These are phyloP conservation scores for Saturnispora bothae DNA, from an alignment of 805 yeast species.

Conservation along the genomic window DNA sequence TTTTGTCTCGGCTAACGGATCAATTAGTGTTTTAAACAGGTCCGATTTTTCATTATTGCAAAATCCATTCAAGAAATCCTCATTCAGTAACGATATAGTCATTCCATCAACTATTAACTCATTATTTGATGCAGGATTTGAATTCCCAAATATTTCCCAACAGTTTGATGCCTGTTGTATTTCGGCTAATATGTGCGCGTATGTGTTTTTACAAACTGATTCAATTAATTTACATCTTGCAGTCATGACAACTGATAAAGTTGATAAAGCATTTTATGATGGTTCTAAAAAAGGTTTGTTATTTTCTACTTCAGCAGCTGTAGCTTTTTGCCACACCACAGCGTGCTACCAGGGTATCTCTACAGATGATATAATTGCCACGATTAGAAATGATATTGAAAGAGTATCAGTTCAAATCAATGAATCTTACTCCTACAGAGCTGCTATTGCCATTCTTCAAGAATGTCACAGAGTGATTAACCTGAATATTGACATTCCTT, in stretches of 20 bases:
- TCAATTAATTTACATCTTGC: constrained; percentile 17
- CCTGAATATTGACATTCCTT: constrained; percentile 56
- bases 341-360: constrained; percentile 59
- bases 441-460: constrained; percentile 35
- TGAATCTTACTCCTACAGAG: constrained; percentile 23
- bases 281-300: constrained; percentile 24
- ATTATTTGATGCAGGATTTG: constrained; percentile 45
- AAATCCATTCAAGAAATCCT: constrained; percentile 12
- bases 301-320: constrained; percentile 40
- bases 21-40: constrained; percentile 36
- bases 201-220: constrained; percentile 23
- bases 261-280: constrained; percentile 10
- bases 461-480: constrained; percentile 72
- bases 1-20: constrained; percentile 34
- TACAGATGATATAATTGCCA: constrained; percentile 58
- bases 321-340: constrained; percentile 58
- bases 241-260: constrained; percentile 15
- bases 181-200: constrained; percentile 43
- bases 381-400: constrained; percentile 41
- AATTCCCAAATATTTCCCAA: constrained; percentile 29
- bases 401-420: constrained; percentile 16
- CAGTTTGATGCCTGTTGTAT: constrained; percentile 30
- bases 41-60: constrained; percentile 18
- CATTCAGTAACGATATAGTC: not conserved
- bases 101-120: constrained; percentile 1